Percentiles rank a stretch among this genome's conserved stretches.
phyloP scores from a whole-genome alignment of 257 asterid species.

The Thymus mandschuricus region DNA sequence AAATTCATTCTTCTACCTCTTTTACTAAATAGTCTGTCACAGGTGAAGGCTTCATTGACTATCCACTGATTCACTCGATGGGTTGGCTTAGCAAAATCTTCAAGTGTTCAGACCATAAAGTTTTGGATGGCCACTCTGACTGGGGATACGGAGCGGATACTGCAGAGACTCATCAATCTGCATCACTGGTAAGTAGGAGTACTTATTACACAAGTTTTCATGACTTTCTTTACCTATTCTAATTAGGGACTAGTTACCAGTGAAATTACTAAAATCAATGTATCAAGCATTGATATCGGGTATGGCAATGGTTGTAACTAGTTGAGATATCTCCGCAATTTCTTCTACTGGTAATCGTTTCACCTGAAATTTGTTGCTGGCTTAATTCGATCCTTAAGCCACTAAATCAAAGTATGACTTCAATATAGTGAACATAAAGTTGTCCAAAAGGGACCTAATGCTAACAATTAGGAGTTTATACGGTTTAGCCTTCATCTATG shows the following conservation, averaged over 20 bases:
- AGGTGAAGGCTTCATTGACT: slow-evolving; percentile 41
- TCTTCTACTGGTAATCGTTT: slow-evolving; percentile 12
- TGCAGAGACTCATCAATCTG: slow-evolving; percentile 56
- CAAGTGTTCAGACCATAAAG: slow-evolving; percentile 63
- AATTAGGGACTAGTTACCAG: background rate
- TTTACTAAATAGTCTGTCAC: slow-evolving; percentile 29
- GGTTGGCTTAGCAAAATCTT: slow-evolving; percentile 89
- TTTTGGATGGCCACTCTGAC: slow-evolving; percentile 57
- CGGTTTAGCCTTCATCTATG: too few relatives aligned
- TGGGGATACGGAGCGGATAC: slow-evolving; percentile 57
- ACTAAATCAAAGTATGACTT: background rate
- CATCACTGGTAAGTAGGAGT: slow-evolving; percentile 54
- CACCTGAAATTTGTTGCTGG: slow-evolving; percentile 5
- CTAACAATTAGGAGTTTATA: too few relatives aligned
- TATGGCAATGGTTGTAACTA: background rate
- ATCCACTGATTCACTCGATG: slow-evolving; percentile 43
- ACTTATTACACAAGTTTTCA: background rate
- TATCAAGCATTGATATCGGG: slow-evolving; percentile 13
- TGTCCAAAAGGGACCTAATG: too few relatives aligned
- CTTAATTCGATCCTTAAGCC: background rate
- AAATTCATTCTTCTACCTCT: slow-evolving; percentile 14
- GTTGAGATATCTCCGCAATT: background rate
- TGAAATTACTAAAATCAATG: background rate
- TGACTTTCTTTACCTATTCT: background rate
- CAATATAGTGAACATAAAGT: background rate